Conservation (phyloP, 2,329 filamentous ascomycete species). For the Bipolaris cookei region DNA sequence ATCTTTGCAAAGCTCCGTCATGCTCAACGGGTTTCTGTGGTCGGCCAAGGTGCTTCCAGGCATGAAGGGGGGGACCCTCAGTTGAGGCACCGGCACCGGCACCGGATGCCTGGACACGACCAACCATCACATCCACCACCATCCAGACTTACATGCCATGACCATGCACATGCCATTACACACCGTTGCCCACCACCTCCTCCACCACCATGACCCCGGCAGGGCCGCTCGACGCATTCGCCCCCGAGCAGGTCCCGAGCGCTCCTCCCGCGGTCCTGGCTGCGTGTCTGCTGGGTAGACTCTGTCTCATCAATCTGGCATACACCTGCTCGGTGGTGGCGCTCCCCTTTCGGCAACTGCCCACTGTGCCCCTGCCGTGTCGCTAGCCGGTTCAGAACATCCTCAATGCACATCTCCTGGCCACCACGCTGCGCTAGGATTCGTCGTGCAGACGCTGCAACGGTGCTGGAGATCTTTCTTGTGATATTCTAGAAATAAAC, state of each 20-base stretch:
- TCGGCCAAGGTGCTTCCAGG: slow-evolving; percentile 40
- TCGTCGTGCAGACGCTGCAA: slow-evolving; percentile 47
- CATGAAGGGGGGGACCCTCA: slow-evolving; percentile 28
- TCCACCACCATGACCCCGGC: not conserved
- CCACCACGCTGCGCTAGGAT: slow-evolving; percentile 47
- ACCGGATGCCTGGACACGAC: slow-evolving; percentile 22
- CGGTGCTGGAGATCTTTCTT: slow-evolving; percentile 52
- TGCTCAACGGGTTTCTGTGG: slow-evolving; percentile 26
- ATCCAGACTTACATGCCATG: too few relatives aligned
- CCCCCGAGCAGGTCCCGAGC: slow-evolving; percentile 32
- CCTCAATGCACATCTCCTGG: slow-evolving; percentile 47
- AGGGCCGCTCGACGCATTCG: slow-evolving; percentile 14
- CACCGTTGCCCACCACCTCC: not conserved
- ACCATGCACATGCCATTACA: slow-evolving; percentile 10
- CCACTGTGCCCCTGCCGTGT: slow-evolving; percentile 37
- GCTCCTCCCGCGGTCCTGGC: slow-evolving; percentile 36
- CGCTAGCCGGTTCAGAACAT: slow-evolving; percentile 42
- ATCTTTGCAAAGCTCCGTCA: slow-evolving; percentile 32
- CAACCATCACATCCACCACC: not conserved
- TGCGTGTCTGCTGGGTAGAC: slow-evolving; percentile 26
- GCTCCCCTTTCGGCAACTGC: slow-evolving; percentile 42
- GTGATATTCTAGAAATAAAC: slow-evolving; percentile 52
- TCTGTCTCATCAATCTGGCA: slow-evolving; percentile 43
- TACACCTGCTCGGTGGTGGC: slow-evolving; percentile 43
- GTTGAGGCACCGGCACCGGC: slow-evolving; percentile 29